These are phyloP conservation scores for Tuber melanosporum DNA, from an alignment of 495 filamentous ascomycete species.

Conservation along the genomic window DNA sequence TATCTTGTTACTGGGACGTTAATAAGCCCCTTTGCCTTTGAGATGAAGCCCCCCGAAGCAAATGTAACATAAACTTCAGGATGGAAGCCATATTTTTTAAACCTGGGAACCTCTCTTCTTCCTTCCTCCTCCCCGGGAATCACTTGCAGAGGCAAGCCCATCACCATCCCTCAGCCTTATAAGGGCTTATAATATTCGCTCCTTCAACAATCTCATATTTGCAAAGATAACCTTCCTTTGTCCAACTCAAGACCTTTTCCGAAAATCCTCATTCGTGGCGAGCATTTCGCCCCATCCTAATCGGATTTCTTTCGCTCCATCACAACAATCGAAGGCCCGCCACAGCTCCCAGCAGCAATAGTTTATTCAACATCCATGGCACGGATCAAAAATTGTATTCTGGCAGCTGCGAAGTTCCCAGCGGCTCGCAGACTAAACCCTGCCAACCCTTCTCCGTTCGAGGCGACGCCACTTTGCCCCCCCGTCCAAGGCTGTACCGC, in stretches of 20 bases:
- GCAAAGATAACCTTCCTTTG: neutral
- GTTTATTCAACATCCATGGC: neutral
- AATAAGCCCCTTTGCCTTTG: neutral
- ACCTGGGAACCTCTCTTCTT: neutral
- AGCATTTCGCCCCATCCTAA: neutral
- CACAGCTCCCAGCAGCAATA: neutral
- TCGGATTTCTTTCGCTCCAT: neutral
- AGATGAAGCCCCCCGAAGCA: neutral
- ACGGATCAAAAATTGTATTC: neutral
- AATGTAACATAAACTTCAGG: neutral
- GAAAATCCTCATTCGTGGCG: neutral
- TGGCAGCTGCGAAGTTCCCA: neutral
- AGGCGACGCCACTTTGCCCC: neutral
- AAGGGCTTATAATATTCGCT: neutral
- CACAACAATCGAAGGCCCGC: neutral
- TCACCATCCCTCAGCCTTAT: neutral
- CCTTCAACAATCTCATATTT: neutral
- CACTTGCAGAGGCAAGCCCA: neutral
- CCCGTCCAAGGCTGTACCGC: neutral
- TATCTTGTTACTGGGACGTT: neutral
- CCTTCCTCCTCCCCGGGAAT: neutral
- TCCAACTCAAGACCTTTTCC: neutral
- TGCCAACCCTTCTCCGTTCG: neutral
- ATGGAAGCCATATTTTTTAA: neutral
- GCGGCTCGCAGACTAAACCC: neutral